phyloP scores from a whole-genome alignment of 2,329 filamentous ascomycete genomes.

The Aspergillus bombycis region DNA sequence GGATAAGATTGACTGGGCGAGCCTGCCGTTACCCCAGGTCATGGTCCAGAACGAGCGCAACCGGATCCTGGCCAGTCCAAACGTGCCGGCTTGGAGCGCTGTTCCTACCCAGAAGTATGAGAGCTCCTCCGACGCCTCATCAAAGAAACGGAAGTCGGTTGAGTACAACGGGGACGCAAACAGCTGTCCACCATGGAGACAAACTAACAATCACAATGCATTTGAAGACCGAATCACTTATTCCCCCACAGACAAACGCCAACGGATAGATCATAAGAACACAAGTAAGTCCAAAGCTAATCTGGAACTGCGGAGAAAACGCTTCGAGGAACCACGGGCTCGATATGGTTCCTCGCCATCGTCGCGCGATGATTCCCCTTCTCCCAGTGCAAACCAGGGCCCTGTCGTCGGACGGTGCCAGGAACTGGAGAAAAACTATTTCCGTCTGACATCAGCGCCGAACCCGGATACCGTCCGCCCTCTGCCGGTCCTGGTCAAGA shows the following conservation, averaged over 20 bases:
- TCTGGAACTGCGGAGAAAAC: constrained; percentile 84
- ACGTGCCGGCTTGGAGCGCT: constrained; percentile 39
- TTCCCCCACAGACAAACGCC: constrained; percentile 55
- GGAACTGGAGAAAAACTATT: constrained; percentile 87
- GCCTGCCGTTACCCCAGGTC: constrained; percentile 80
- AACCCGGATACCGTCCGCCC: constrained; percentile 88
- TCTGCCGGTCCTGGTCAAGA: constrained; percentile 75
- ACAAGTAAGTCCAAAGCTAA: constrained; percentile 88
- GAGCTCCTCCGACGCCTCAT: constrained; percentile 34
- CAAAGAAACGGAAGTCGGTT: constrained; percentile 82
- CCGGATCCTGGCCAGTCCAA: constrained; percentile 48
- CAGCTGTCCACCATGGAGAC: constrained; percentile 72
- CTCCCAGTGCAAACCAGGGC: constrained; percentile 51
- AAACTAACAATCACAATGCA: constrained; percentile 62
- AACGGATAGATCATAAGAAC: constrained; percentile 54
- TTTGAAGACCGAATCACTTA: constrained; percentile 79
- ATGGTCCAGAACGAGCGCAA: constrained; percentile 74
- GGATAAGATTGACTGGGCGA: constrained; percentile 78
- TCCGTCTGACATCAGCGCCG: constrained; percentile 88
- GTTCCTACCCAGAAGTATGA: constrained; percentile 26
- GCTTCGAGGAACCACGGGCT: constrained; percentile 67
- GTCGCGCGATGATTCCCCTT: constrained; percentile 52
- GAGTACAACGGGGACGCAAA: constrained; percentile 60
- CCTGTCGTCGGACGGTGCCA: constrained; percentile 87
- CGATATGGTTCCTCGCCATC: constrained; percentile 45